Conservation (phyloP, 768 basidiomycete species). For the Amylocystis lapponica region DNA sequence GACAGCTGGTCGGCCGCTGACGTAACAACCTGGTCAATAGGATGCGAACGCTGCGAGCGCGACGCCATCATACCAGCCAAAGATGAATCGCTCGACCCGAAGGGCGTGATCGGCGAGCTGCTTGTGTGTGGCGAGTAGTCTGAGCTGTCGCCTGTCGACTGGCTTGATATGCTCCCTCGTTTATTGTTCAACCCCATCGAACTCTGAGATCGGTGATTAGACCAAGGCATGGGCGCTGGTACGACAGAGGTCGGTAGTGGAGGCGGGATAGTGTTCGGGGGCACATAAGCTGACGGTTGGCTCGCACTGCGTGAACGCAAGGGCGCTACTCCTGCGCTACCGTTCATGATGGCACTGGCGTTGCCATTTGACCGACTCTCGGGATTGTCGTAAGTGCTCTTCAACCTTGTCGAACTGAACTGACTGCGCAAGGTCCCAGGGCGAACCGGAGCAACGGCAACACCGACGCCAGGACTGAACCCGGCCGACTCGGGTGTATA, state of each 20-base stretch:
- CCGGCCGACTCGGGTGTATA: conserved; percentile 22
- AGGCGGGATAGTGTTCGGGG: conserved; percentile 35
- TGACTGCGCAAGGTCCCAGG: conserved; percentile 55
- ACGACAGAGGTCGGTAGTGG: conserved; percentile 51
- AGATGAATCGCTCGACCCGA: conserved; percentile 85
- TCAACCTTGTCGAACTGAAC: conserved; percentile 61
- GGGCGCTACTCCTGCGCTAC: conserved; percentile 16
- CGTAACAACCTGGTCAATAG: conserved; percentile 35
- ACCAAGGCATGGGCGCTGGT: conserved; percentile 42
- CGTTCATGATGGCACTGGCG: conserved; percentile 6
- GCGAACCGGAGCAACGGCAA: conserved; percentile 37
- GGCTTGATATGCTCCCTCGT: conserved; percentile 80
- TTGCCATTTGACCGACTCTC: conserved; percentile 18
- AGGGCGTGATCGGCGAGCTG: conserved; percentile 84
- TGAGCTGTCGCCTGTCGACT: conserved; percentile 76
- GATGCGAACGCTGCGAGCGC: conserved; percentile 52
- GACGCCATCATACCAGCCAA: conserved; percentile 44
- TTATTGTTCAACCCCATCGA: conserved; percentile 43
- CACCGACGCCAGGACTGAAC: conserved; percentile 34
- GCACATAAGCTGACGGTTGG: conserved; percentile 67
- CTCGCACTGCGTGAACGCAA: conserved; percentile 71
- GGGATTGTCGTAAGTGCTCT: conserved; percentile 43
- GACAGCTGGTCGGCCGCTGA: conserved; percentile 22
- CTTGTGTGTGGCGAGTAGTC: conserved; percentile 76
- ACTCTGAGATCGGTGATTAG: conserved; percentile 36